Percentiles rank a stretch among this genome's conserved stretches.
Evolutionary conservation across 1,284 basidiomycete species (phyloP).

Genomic region (Mycosarcoma mackinlayi): DNA sequence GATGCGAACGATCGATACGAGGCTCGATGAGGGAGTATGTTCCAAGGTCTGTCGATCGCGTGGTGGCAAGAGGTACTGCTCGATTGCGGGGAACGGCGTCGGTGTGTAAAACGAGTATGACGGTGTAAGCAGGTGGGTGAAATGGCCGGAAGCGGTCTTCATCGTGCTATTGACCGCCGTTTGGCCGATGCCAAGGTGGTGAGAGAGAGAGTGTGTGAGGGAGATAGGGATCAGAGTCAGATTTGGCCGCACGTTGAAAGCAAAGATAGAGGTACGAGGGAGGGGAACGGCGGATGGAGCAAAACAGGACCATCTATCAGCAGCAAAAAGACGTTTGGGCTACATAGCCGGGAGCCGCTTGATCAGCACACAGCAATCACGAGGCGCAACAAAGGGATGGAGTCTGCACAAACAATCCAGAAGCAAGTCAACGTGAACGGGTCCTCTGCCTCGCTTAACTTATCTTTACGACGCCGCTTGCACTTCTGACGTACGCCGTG

Average conservation of each 20-base stretch:
- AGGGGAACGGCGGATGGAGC: neutral
- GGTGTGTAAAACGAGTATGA: conserved; percentile 19
- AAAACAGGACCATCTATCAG: no score
- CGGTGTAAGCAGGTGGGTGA: conserved; percentile 6
- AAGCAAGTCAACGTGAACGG: no score
- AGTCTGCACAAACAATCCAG: neutral
- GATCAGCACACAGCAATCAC: no score
- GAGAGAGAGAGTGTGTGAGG: no score
- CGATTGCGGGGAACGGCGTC: conserved; percentile 11
- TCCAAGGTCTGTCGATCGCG: conserved; percentile 23
- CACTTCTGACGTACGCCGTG: conserved; percentile 1
- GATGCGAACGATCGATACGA: conserved; percentile 6
- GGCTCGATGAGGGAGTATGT: neutral
- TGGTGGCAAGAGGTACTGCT: conserved; percentile 20
- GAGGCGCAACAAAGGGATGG: no score
- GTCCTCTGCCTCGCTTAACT: neutral
- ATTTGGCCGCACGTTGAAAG: neutral
- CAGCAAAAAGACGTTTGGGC: neutral
- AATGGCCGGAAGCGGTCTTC: conserved; percentile 30
- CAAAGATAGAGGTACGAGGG: neutral
- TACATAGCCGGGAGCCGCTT: neutral
- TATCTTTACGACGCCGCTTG: neutral
- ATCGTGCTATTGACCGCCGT: conserved; percentile 1
- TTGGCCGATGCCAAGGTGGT: no score
- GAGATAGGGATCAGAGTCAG: no score